phyloP scores from a whole-genome alignment of 2,329 filamentous ascomycete species.

The Simplicillium aogashimaense region DNA sequence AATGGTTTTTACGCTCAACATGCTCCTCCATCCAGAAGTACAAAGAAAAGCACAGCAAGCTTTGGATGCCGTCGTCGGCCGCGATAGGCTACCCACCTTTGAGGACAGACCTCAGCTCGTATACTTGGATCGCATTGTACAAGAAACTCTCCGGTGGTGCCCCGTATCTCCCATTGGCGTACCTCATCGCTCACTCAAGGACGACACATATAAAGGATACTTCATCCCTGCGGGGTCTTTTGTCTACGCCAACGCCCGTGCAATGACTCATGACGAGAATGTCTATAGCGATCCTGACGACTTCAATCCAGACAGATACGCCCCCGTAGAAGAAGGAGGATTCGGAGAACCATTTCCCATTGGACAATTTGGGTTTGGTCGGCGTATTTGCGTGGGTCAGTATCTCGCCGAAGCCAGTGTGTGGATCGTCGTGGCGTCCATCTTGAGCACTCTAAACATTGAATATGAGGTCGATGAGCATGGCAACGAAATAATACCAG shows the following conservation, averaged over 20 bases:
- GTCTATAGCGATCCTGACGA: constrained; percentile 29
- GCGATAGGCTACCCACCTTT: constrained; percentile 32
- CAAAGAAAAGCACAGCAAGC: constrained; percentile 34
- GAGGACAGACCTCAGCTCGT: constrained; percentile 30
- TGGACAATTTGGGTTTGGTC: constrained; percentile 42
- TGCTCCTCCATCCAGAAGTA: constrained; percentile 29
- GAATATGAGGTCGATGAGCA: constrained; percentile 19
- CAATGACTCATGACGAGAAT: constrained; percentile 30
- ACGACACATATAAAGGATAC: constrained; percentile 47
- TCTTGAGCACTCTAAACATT: constrained; percentile 27
- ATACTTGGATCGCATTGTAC: constrained; percentile 34
- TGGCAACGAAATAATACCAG: constrained; percentile 21
- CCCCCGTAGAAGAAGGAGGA: constrained; percentile 21
- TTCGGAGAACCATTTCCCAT: constrained; percentile 33
- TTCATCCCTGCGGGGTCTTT: constrained; percentile 44
- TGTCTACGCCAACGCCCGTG: constrained; percentile 30
- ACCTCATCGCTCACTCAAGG: constrained; percentile 41
- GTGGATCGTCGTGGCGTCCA: constrained; percentile 27
- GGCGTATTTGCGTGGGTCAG: constrained; percentile 38
- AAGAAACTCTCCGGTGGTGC: constrained; percentile 33
- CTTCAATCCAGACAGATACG: constrained; percentile 37
- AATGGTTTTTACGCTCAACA: constrained; percentile 33
- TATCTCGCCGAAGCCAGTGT: constrained; percentile 36
- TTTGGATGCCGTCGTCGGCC: constrained; percentile 36
- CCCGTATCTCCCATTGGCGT: constrained; percentile 39